These are phyloP conservation scores for Plasmodium blacklocki DNA, from an alignment of 169 alveolate species.

Conservation along the genomic window DNA sequence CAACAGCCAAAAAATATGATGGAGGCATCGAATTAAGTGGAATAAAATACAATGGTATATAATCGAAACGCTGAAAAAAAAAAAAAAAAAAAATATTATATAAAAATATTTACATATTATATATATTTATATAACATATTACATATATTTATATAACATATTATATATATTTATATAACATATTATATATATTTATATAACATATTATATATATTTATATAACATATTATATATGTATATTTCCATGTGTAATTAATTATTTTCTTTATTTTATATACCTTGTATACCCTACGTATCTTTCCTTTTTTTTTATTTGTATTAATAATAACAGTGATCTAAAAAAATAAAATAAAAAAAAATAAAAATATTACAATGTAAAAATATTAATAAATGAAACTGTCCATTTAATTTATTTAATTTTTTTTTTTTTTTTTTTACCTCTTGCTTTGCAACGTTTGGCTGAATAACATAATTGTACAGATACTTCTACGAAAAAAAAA, in stretches of 20 bases:
- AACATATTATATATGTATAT: not conserved
- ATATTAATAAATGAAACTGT: not conserved
- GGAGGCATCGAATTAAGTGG: slow-evolving; percentile 76
- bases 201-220: not conserved
- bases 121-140: not conserved
- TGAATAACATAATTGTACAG: slow-evolving; percentile 32
- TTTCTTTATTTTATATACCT: slow-evolving; percentile 35
- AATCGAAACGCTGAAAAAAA: slow-evolving; percentile 67
- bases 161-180: not conserved
- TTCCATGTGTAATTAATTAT: not conserved
- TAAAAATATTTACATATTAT: not conserved
- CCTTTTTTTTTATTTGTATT: slow-evolving; percentile 20
- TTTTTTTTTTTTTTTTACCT: slow-evolving; percentile 27
- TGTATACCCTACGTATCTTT: slow-evolving; percentile 36
- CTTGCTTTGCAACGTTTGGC: slow-evolving; percentile 17
- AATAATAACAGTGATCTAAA: slow-evolving; percentile 31
- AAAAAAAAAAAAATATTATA: slow-evolving; percentile 4
- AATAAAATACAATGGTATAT: slow-evolving; percentile 55
- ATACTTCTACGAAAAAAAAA: slow-evolving; percentile 17
- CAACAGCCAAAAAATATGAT: slow-evolving; percentile 65
- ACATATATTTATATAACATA: not conserved
- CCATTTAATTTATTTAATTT: not conserved
- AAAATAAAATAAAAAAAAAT: not conserved
- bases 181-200: not conserved
- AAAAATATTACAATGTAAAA: not conserved